phyloP scores from a whole-genome alignment of 2,329 filamentous ascomycete species.

The Paramyrothecium roridum region DNA sequence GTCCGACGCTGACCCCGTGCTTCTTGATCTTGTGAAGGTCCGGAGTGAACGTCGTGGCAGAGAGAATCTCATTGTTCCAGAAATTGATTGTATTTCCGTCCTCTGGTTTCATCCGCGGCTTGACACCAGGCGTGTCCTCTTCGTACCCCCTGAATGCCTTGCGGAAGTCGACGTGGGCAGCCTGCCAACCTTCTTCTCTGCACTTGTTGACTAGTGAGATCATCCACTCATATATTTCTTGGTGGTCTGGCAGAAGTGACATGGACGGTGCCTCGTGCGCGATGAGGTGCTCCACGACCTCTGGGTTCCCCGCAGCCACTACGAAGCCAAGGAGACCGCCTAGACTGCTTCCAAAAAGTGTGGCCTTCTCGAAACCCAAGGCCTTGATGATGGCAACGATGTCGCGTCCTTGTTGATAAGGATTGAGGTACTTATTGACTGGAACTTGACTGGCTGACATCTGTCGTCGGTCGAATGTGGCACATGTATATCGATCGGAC shows the following conservation, averaged over 20 bases:
- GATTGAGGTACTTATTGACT: conserved; percentile 17
- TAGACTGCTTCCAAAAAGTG: conserved; percentile 24
- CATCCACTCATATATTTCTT: conserved; percentile 16
- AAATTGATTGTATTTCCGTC: conserved; percentile 18
- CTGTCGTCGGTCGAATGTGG: conserved; percentile 29
- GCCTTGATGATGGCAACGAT: conserved; percentile 22
- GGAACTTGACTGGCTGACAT: conserved; percentile 24
- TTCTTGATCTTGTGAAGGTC: conserved; percentile 19
- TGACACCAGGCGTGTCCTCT: conserved; percentile 14
- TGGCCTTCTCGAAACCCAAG: conserved; percentile 19
- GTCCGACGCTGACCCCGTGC: conserved; percentile 19
- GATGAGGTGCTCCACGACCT: conserved; percentile 23
- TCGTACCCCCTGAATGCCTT: conserved; percentile 18
- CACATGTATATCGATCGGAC: conserved; percentile 20
- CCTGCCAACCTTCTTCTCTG: conserved; percentile 14
- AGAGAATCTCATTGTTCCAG: conserved; percentile 23
- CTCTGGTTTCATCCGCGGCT: conserved; percentile 11
- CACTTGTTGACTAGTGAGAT: conserved; percentile 15
- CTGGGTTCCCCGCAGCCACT: conserved; percentile 25
- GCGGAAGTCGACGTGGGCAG: conserved; percentile 12
- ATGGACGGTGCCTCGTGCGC: conserved; percentile 24
- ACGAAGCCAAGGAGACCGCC: conserved; percentile 25
- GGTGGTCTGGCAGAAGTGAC: conserved; percentile 19
- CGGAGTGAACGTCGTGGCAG: conserved; percentile 15
- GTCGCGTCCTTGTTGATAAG: conserved; percentile 25